Conservation (phyloP, 106 monocot species). For the Dactylorhiza incarnata region DNA sequence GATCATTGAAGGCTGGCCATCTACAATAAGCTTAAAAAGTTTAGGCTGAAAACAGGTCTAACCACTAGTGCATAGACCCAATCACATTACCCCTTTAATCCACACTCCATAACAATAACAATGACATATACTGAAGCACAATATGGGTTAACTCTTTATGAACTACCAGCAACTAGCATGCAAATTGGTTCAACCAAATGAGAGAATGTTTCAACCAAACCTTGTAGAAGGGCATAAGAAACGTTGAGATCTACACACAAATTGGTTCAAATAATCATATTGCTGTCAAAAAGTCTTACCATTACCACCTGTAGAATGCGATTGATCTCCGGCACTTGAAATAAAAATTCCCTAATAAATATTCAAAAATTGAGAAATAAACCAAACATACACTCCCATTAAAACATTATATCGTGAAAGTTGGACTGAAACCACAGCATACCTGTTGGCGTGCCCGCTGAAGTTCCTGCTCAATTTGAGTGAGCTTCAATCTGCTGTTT, state of each 20-base stretch:
- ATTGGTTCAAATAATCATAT: neutral
- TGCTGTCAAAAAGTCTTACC: slow-evolving; percentile 20
- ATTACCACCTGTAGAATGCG: slow-evolving; percentile 45
- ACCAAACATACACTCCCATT: neutral
- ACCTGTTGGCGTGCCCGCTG: slow-evolving; percentile 54
- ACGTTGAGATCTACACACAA: neutral
- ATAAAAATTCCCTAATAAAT: slow-evolving; percentile 49
- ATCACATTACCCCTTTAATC: neutral
- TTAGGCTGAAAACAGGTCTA: no score
- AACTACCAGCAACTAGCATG: no score
- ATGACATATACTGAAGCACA: no score
- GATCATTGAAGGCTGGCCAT: no score
- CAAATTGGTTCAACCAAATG: no score
- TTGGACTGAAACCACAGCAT: neutral
- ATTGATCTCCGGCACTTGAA: slow-evolving; percentile 48
- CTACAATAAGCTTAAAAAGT: no score
- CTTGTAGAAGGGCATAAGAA: neutral
- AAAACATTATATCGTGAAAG: neutral
- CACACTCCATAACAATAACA: no score
- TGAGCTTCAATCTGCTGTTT: slow-evolving; percentile 50
- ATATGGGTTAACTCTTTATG: no score
- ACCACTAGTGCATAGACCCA: no score
- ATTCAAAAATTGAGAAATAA: neutral
- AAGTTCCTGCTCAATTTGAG: slow-evolving; percentile 55
- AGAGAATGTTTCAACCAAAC: no score